phyloP scores from a whole-genome alignment of 225 moss, liverwort and hornwort species.

The Neckera pumila region DNA sequence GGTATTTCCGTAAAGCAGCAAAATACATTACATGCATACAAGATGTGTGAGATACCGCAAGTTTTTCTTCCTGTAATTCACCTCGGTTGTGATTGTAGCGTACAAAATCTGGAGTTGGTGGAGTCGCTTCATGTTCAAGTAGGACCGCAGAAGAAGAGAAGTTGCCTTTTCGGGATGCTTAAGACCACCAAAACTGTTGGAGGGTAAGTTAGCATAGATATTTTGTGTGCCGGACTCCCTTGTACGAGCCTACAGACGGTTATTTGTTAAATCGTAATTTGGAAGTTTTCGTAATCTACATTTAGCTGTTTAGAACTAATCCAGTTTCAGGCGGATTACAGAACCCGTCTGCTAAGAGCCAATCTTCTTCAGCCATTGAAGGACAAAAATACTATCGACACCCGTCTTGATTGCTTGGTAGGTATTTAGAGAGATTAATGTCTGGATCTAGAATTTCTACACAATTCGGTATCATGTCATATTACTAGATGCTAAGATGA shows the following conservation, averaged over 20 bases:
- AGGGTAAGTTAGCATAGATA: constrained; percentile 41
- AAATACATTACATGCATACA: background rate
- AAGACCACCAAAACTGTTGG: constrained; percentile 86
- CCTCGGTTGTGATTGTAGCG: constrained; percentile 24
- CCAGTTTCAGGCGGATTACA: constrained; percentile 9
- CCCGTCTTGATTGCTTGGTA: constrained; percentile 85
- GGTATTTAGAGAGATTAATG: background rate
- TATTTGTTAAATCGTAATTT: background rate
- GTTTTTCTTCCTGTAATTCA: background rate
- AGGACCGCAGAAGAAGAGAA: constrained; percentile 43
- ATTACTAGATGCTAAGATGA: background rate
- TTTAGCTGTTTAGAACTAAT: background rate
- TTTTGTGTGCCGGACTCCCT: background rate
- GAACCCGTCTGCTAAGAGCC: constrained; percentile 78
- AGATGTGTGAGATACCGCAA: background rate
- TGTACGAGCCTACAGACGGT: background rate
- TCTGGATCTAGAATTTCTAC: background rate
- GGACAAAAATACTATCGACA: constrained; percentile 71
- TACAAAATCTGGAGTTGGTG: constrained; percentile 81
- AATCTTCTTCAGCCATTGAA: constrained; percentile 91
- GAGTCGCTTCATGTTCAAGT: constrained; percentile 42
- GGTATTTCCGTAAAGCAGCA: background rate
- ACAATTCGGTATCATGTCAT: background rate
- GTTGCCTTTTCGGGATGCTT: constrained; percentile 71
- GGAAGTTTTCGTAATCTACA: background rate